phyloP scores from a whole-genome alignment of 1,284 basidiomycete genomes.

The Stygiomarasmius scandens region DNA sequence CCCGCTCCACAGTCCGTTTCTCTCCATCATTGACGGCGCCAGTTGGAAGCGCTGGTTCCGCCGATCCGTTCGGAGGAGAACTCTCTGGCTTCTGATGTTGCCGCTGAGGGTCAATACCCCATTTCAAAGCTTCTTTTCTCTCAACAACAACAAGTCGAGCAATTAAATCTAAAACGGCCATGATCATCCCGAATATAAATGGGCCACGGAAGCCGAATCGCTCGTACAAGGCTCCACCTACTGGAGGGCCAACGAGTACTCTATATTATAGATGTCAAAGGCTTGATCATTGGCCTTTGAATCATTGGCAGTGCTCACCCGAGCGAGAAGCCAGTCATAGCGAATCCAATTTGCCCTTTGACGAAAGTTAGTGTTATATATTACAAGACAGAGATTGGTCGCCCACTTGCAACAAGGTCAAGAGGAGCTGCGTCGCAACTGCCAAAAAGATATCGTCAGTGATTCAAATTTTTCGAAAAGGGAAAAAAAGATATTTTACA shows the following conservation, averaged over 20 bases:
- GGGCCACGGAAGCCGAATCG: conserved; percentile 75
- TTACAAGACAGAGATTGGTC: conserved; percentile 2
- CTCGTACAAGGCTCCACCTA: conserved; percentile 69
- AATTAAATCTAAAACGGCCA: conserved; percentile 63
- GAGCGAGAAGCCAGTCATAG: conserved; percentile 69
- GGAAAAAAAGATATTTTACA: conserved; percentile 44
- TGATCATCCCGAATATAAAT: conserved; percentile 69
- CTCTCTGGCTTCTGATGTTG: too few relatives aligned
- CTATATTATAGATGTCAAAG: conserved; percentile 25
- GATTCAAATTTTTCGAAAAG: background rate
- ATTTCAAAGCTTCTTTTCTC: conserved; percentile 55
- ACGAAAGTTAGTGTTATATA: background rate
- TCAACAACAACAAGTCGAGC: conserved; percentile 67
- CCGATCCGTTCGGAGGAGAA: too few relatives aligned
- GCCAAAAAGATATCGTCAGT: conserved; percentile 5
- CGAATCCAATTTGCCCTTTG: conserved; percentile 71
- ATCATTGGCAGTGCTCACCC: too few relatives aligned
- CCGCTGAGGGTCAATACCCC: conserved; percentile 56
- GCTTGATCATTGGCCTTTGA: too few relatives aligned
- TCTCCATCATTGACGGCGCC: too few relatives aligned
- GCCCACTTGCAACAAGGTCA: conserved; percentile 60
- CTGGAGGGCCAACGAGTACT: conserved; percentile 64
- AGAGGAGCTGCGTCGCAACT: conserved; percentile 74
- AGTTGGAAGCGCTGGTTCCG: too few relatives aligned
- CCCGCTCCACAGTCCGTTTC: background rate